Conservation (phyloP, 1,284 basidiomycete genomes). For the Takashimella tepidaria region DNA sequence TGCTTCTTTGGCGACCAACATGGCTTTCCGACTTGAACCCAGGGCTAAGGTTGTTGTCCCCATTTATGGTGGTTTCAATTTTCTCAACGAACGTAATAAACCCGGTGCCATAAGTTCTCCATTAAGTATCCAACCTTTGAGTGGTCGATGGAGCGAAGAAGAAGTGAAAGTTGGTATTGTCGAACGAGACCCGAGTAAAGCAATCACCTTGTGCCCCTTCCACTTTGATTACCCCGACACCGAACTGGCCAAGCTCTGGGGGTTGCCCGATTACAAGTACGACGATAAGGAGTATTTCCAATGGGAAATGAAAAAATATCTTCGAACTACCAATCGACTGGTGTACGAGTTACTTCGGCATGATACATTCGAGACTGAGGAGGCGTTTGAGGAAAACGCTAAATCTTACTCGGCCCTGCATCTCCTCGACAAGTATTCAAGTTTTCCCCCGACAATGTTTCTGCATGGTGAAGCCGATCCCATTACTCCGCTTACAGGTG, state of each 20-base stretch:
- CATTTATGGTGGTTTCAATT: slow-evolving; percentile 3
- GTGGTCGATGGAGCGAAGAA: slow-evolving; percentile 13
- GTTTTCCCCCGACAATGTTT: slow-evolving; percentile 26
- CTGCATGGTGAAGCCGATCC: slow-evolving; percentile 24
- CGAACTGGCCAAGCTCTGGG: slow-evolving; percentile 12
- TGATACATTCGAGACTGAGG: slow-evolving; percentile 6
- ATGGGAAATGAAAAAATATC: slow-evolving; percentile 11
- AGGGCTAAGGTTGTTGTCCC: slow-evolving; percentile 2
- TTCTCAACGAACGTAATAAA: background rate
- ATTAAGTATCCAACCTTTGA: background rate
- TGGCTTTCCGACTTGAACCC: slow-evolving; percentile 9
- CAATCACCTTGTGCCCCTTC: slow-evolving; percentile 2
- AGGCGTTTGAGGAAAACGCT: slow-evolving; percentile 11
- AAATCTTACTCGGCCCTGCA: slow-evolving; percentile 5
- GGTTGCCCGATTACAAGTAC: slow-evolving; percentile 10
- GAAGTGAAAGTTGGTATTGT: slow-evolving; percentile 15
- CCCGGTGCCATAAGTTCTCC: background rate
- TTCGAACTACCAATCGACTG: background rate
- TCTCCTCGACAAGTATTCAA: slow-evolving; percentile 4
- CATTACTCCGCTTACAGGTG: slow-evolving; percentile 19
- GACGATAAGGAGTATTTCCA: slow-evolving; percentile 2
- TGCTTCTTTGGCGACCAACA: slow-evolving; percentile 19
- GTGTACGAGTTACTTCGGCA: background rate
- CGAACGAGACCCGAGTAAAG: slow-evolving; percentile 7
- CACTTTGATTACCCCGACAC: slow-evolving; percentile 11